These are phyloP conservation scores for Jasminum sambac DNA, from an alignment of 257 asterid species.

Conservation along the genomic window DNA sequence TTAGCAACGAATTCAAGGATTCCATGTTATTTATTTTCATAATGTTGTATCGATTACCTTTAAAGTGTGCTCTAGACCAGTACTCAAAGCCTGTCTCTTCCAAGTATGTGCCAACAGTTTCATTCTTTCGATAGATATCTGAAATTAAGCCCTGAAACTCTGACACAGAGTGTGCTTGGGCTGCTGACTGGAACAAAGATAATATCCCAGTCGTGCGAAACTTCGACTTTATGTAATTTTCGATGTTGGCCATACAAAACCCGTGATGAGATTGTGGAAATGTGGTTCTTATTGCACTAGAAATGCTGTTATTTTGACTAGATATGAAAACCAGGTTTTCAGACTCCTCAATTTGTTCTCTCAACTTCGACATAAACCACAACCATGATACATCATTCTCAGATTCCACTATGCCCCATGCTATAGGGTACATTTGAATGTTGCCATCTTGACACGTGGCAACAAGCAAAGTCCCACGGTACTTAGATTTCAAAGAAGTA, in stretches of 20 bases:
- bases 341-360: slow-evolving; percentile 1
- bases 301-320: background rate
- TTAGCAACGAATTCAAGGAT: slow-evolving; percentile 3
- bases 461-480: background rate
- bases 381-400: slow-evolving; percentile 5
- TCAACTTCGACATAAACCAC: slow-evolving; percentile 1
- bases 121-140: background rate
- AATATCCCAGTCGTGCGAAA: background rate
- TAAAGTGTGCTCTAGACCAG: slow-evolving; percentile 4
- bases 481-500: slow-evolving; percentile 5
- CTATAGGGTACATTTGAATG: slow-evolving; percentile 8
- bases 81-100: slow-evolving; percentile 7
- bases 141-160: background rate
- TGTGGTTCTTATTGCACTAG: background rate
- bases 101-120: slow-evolving; percentile 1
- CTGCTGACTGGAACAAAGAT: slow-evolving; percentile 10
- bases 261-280: slow-evolving; percentile 14
- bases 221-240: background rate
- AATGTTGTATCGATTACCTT: slow-evolving; percentile 8
- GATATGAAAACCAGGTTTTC: background rate
- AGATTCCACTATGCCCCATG: slow-evolving; percentile 4
- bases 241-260: background rate
- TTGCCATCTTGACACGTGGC: background rate
- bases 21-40: slow-evolving; percentile 1
- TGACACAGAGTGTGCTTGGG: background rate